Evolutionary conservation across 2,329 filamentous ascomycete species (phyloP).

Genomic region (Aspergillus viridinutans): DNA sequence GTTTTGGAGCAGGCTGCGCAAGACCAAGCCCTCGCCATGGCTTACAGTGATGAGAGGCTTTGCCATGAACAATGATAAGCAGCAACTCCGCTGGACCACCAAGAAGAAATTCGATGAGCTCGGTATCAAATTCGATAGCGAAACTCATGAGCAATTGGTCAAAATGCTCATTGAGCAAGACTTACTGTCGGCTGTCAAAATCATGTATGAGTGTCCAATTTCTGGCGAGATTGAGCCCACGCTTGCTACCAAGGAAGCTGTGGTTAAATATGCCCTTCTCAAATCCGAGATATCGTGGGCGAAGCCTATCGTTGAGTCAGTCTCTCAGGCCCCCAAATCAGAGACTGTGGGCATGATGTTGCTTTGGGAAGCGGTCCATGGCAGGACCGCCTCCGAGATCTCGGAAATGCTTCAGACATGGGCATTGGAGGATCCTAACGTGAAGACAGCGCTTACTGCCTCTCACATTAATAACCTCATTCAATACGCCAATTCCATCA

Average conservation of each 20-base stretch:
- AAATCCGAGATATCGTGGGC: slow-evolving; percentile 61
- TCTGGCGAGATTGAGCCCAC: slow-evolving; percentile 39
- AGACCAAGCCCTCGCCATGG: slow-evolving; percentile 39
- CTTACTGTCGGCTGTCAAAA: slow-evolving; percentile 58
- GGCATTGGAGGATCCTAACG: slow-evolving; percentile 44
- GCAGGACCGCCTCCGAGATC: slow-evolving; percentile 67
- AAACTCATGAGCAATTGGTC: slow-evolving; percentile 51
- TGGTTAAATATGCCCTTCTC: slow-evolving; percentile 60
- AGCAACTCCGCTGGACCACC: slow-evolving; percentile 54
- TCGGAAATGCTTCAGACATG: slow-evolving; percentile 68
- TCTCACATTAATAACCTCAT: slow-evolving; percentile 74
- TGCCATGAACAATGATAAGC: slow-evolving; percentile 55
- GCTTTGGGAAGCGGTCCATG: slow-evolving; percentile 69
- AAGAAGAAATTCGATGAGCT: slow-evolving; percentile 49
- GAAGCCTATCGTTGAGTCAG: slow-evolving; percentile 52
- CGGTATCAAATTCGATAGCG: slow-evolving; percentile 46
- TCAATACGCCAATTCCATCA: slow-evolving; percentile 63
- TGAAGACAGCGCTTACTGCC: slow-evolving; percentile 56
- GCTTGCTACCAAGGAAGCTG: slow-evolving; percentile 47
- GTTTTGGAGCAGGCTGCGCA: slow-evolving; percentile 34
- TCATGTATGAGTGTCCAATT: slow-evolving; percentile 62
- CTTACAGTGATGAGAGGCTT: slow-evolving; percentile 57
- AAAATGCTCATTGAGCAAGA: slow-evolving; percentile 58
- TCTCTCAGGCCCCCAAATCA: slow-evolving; percentile 47
- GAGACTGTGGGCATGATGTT: slow-evolving; percentile 68